These are phyloP conservation scores for Aspergillus panamensis DNA, from an alignment of 495 filamentous ascomycete species.

Conservation along the genomic window DNA sequence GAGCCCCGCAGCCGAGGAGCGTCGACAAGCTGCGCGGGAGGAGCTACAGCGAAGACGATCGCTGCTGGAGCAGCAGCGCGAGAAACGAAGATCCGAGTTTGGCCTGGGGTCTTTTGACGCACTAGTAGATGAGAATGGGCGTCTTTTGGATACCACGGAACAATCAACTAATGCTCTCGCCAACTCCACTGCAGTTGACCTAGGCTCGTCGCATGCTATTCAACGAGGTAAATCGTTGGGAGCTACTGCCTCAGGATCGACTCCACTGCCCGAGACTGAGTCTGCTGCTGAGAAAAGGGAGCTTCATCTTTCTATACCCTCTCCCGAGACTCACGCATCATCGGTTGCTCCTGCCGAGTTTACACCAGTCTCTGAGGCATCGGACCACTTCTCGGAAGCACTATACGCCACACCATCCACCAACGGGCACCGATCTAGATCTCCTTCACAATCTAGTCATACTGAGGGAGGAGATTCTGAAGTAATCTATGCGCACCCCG, in stretches of 20 bases:
- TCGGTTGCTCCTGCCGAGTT: conserved; percentile 42
- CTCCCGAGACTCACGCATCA: conserved; percentile 39
- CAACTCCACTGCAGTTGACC: conserved; percentile 46
- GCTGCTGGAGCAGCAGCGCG: conserved; percentile 41
- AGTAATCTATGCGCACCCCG: conserved; percentile 36
- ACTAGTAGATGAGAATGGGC: conserved; percentile 53
- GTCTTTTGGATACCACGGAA: conserved; percentile 29
- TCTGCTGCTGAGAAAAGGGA: conserved; percentile 13
- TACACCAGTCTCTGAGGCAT: conserved; percentile 46
- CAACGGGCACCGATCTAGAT: conserved; percentile 14
- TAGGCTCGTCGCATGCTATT: conserved; percentile 52
- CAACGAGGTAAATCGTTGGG: conserved; percentile 48
- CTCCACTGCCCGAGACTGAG: not conserved
- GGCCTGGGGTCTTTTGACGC: conserved; percentile 49
- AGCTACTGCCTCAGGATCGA: not conserved
- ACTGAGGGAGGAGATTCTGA: conserved; percentile 28
- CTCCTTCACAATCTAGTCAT: conserved; percentile 29
- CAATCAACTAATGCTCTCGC: conserved; percentile 19
- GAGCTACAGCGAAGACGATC: conserved; percentile 65
- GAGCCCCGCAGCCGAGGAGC: conserved; percentile 65
- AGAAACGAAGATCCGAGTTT: conserved; percentile 22
- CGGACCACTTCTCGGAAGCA: conserved; percentile 21
- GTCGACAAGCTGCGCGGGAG: conserved; percentile 63
- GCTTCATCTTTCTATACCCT: conserved; percentile 33
- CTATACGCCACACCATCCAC: conserved; percentile 5